Conservation (phyloP, 495 filamentous ascomycete genomes). For the Pyrenopolyporus hunteri region DNA sequence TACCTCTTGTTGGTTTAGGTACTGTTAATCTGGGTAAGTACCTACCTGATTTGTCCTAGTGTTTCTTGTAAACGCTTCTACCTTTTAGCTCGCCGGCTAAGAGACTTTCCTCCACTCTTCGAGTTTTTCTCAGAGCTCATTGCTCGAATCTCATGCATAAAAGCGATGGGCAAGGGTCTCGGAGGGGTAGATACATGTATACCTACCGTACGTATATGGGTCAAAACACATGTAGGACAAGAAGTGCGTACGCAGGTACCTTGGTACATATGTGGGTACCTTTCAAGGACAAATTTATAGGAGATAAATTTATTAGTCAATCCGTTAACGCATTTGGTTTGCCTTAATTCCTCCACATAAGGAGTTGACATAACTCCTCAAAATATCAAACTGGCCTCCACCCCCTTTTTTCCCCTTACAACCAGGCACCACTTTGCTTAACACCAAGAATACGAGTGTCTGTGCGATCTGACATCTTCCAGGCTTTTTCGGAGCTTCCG, state of each 20-base stretch:
- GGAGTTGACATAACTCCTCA: constrained; percentile 15
- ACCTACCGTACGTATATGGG: too few relatives aligned
- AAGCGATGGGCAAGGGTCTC: background rate
- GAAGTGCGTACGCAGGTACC: too few relatives aligned
- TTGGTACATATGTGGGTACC: too few relatives aligned
- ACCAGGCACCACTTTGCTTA: constrained; percentile 4
- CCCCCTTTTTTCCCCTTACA: constrained; percentile 24
- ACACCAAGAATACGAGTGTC: constrained; percentile 21
- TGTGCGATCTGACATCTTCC: constrained; percentile 16
- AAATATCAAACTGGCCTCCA: constrained; percentile 31
- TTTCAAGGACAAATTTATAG: background rate
- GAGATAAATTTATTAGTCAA: constrained; percentile 5
- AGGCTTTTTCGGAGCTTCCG: background rate
- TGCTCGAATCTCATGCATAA: background rate
- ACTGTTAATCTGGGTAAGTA: background rate
- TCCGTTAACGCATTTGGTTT: background rate
- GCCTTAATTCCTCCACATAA: constrained; percentile 16
- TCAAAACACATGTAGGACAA: too few relatives aligned
- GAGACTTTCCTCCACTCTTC: background rate
- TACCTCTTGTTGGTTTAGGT: background rate
- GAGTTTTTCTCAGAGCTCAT: background rate
- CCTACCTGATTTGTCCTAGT: background rate
- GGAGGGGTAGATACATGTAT: too few relatives aligned
- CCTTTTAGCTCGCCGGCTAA: background rate
- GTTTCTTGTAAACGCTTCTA: background rate